Evolutionary conservation across 805 yeast genomes (phyloP).

Genomic region (Candida maris): DNA sequence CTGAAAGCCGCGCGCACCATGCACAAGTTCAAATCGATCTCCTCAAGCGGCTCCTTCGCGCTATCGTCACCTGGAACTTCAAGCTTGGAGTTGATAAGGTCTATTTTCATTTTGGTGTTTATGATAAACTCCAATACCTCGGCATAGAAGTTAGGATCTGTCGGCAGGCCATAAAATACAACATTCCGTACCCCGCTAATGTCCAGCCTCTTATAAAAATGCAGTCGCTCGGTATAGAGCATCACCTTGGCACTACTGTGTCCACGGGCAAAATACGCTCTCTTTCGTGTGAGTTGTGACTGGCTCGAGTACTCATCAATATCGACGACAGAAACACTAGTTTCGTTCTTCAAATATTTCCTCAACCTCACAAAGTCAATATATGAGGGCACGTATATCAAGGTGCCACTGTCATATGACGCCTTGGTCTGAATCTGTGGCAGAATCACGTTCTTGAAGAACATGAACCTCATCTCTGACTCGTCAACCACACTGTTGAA

Average conservation of each 20-base stretch:
- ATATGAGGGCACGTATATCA: conserved; percentile 81
- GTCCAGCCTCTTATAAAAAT: conserved; percentile 84
- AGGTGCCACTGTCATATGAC: conserved; percentile 66
- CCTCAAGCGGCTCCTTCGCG: conserved; percentile 20
- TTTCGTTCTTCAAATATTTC: conserved; percentile 59
- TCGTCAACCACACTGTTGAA: conserved; percentile 54
- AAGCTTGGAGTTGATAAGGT: conserved; percentile 22
- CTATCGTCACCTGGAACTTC: conserved; percentile 4
- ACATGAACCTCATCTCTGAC: conserved; percentile 79
- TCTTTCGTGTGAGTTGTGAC: conserved; percentile 63
- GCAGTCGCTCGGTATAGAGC: conserved; percentile 92
- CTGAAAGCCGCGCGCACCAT: conserved; percentile 61
- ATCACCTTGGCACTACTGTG: conserved; percentile 44
- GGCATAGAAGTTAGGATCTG: conserved; percentile 77
- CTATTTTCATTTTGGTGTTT: conserved; percentile 35
- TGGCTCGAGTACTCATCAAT: conserved; percentile 81
- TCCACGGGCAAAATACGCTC: conserved; percentile 60
- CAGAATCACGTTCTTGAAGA: conserved; percentile 67
- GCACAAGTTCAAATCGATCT: conserved; percentile 33
- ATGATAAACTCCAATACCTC: conserved; percentile 74
- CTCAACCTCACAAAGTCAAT: conserved; percentile 80
- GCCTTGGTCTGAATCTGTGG: conserved; percentile 66
- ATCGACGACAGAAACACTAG: conserved; percentile 63
- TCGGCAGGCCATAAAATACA: conserved; percentile 78
- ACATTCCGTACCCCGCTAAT: conserved; percentile 81